Percentiles rank a stretch among this genome's conserved stretches.
Conservation (phyloP, 2,329 filamentous ascomycete species). For the Alternaria infectoria region DNA sequence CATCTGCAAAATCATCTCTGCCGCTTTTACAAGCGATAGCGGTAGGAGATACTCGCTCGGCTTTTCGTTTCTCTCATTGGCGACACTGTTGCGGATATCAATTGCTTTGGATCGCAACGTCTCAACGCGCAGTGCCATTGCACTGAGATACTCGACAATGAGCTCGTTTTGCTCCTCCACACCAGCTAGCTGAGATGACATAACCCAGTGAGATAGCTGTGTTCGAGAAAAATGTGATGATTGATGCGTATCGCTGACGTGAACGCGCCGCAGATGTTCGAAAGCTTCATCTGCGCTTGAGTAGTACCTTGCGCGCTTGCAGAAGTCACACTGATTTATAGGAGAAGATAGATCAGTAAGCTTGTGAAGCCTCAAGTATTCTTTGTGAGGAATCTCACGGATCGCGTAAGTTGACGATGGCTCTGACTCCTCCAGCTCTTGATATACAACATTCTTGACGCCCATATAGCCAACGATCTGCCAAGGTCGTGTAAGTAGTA, state of each 20-base stretch:
- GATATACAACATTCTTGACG: too few species aligned
- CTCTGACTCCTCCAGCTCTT: too few species aligned
- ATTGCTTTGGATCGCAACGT: neutral
- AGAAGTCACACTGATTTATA: neutral
- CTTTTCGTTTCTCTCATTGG: neutral
- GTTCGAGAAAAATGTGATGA: neutral
- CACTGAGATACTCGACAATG: neutral
- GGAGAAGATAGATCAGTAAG: neutral
- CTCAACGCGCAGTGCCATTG: neutral
- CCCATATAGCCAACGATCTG: neutral
- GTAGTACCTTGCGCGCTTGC: neutral
- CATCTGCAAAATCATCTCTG: neutral
- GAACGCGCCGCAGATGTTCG: neutral
- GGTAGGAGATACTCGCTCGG: neutral
- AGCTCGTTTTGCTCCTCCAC: neutral
- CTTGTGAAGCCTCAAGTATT: neutral
- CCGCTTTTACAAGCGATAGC: neutral
- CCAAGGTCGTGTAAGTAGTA: neutral
- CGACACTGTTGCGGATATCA: neutral
- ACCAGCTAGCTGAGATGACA: neutral
- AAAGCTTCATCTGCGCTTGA: neutral
- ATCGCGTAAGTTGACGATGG: neutral
- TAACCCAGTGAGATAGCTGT: neutral
- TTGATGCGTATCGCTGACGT: neutral
- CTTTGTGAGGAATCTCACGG: neutral